A percentile compares a stretch with the other conserved stretches of the same genome.
Conservation (phyloP, 768 basidiomycete species). For the Paxillus rubicundulus region DNA sequence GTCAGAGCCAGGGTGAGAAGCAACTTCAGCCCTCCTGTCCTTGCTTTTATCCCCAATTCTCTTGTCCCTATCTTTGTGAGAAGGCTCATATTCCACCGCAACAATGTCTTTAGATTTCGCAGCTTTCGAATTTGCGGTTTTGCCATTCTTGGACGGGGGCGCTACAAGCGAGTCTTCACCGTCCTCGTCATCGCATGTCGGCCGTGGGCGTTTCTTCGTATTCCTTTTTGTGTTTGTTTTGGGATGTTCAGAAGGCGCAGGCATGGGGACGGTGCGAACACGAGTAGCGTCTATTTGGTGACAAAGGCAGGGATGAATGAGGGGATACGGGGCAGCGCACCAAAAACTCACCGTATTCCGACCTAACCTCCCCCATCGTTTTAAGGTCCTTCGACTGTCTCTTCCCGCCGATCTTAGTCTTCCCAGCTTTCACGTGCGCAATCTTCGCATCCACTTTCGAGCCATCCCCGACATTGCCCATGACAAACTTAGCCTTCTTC, state of each 20-base stretch:
- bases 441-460: not conserved
- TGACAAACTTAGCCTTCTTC: not conserved
- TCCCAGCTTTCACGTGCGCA: not conserved
- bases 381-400: no score
- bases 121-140: not conserved
- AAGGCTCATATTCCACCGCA: not conserved
- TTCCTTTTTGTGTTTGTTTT: not conserved
- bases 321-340: no score
- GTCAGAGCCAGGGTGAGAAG: not conserved
- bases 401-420: not conserved
- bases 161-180: not conserved
- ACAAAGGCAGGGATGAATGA: no score
- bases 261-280: no score
- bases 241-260: no score
- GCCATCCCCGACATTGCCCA: not conserved
- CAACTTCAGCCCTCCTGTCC: not conserved
- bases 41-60: not conserved
- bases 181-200: slow-evolving; percentile 2
- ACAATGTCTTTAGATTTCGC: not conserved
- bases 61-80: not conserved
- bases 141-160: slow-evolving; percentile 18
- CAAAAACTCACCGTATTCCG: no score
- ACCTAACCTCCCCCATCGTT: no score
- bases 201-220: slow-evolving; percentile 5
- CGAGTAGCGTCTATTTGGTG: no score